Conservation (phyloP, 768 basidiomycete genomes). For the Tylopilus rubrobrunneus region DNA sequence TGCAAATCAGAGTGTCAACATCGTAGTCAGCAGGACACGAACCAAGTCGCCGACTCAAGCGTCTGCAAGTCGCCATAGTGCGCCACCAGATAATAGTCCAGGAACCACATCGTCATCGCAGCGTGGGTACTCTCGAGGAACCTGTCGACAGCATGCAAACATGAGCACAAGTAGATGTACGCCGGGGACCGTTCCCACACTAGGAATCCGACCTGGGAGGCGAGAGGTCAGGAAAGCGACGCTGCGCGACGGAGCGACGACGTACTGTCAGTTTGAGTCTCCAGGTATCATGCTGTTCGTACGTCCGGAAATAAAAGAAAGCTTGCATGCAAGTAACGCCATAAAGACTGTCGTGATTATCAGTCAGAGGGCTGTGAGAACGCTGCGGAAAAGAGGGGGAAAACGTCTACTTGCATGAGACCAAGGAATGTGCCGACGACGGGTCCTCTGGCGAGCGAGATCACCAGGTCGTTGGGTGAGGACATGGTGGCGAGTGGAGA, state of each 20-base stretch:
- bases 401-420: constrained; percentile 12
- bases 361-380: not conserved
- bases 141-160: not conserved
- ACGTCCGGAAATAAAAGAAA: constrained; percentile 27
- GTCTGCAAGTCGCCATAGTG: constrained; percentile 11
- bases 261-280: constrained; percentile 23
- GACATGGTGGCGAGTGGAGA: constrained; percentile 6
- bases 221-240: not conserved
- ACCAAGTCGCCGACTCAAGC: constrained; percentile 20
- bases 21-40: not conserved
- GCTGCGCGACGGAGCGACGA: not conserved
- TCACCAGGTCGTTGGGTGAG: not conserved
- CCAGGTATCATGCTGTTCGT: constrained; percentile 11
- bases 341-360: constrained; percentile 17
- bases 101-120: constrained; percentile 19
- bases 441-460: constrained; percentile 22
- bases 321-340: constrained; percentile 27
- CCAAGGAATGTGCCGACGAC: constrained; percentile 27
- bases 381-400: not conserved
- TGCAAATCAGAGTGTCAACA: not conserved
- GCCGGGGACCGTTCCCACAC: constrained; percentile 6
- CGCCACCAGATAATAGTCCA: constrained; percentile 23
- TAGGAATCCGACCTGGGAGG: constrained; percentile 19
- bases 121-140: constrained; percentile 22
- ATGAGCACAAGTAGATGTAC: not conserved